Conservation (phyloP, 1,284 basidiomycete genomes). For the Puccinia novopanici region DNA sequence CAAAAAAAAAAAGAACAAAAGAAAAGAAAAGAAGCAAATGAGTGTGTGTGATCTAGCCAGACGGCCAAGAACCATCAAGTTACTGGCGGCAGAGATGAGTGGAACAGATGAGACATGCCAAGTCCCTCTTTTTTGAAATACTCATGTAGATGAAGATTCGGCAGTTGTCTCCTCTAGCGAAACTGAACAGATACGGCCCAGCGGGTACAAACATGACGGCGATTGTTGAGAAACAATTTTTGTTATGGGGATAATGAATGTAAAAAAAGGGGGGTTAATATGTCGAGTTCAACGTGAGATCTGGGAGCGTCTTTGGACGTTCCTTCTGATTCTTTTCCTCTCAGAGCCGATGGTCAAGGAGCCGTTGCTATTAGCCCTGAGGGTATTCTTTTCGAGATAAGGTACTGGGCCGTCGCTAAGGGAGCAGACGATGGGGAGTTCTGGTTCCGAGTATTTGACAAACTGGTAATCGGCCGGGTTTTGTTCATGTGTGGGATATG, state of each 20-base stretch:
- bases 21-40: too few relatives aligned
- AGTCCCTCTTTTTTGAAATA: too few relatives aligned
- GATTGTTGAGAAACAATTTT: too few relatives aligned
- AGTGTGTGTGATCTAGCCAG: too few relatives aligned
- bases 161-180: too few relatives aligned
- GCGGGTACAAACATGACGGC: too few relatives aligned
- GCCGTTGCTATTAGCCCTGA: background rate
- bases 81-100: too few relatives aligned
- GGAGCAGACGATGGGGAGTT: constrained; percentile 9
- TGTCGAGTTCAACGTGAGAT: constrained; percentile 18
- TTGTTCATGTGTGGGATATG: background rate
- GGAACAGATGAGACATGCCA: too few relatives aligned
- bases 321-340: constrained; percentile 31
- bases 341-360: constrained; percentile 11
- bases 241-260: background rate
- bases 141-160: too few relatives aligned
- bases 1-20: too few relatives aligned
- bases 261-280: background rate
- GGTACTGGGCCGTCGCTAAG: background rate
- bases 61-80: too few relatives aligned
- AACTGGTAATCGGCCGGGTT: background rate
- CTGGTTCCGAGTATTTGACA: constrained; percentile 33
- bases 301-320: constrained; percentile 36
- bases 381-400: constrained; percentile 15
- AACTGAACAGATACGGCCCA: too few relatives aligned